A percentile compares a stretch with the other conserved stretches of the same genome.
These are phyloP conservation scores for Entomortierella chlamydospora DNA, from an alignment of 192 early-diverging fungal genomes.

Conservation along the genomic window DNA sequence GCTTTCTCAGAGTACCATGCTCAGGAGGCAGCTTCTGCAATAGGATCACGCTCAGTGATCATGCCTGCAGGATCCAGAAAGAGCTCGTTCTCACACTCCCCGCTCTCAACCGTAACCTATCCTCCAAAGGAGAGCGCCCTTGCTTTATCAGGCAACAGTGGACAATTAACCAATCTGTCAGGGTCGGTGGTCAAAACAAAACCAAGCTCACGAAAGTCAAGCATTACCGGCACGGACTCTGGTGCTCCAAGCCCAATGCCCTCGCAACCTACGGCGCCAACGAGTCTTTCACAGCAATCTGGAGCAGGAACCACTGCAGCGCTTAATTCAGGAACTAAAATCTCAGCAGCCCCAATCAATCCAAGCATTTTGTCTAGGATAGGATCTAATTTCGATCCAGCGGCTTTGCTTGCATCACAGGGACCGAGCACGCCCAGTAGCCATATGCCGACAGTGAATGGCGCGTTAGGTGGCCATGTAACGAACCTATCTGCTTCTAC, in stretches of 20 bases:
- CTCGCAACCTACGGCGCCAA: not conserved
- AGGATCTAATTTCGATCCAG: constrained; percentile 50
- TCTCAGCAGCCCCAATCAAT: constrained; percentile 16
- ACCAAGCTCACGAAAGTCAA: constrained; percentile 29
- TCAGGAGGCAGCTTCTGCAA: not conserved
- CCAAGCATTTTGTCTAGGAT: constrained; percentile 48
- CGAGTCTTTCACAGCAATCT: constrained; percentile 1
- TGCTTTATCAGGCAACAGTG: not conserved
- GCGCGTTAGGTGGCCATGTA: not conserved
- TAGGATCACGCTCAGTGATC: not conserved
- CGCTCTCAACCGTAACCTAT: constrained; percentile 33
- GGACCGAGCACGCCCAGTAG: not conserved
- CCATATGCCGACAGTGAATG: not conserved
- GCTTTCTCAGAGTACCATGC: constrained; percentile 9
- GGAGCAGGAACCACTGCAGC: not conserved
- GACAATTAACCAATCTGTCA: not conserved
- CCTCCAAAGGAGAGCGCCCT: constrained; percentile 18
- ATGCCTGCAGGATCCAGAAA: constrained; percentile 29
- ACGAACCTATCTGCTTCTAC: not conserved
- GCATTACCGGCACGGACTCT: constrained; percentile 1
- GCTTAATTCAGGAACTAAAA: not conserved
- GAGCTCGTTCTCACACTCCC: constrained; percentile 41
- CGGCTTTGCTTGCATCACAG: constrained; percentile 28
- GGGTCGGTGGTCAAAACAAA: constrained; percentile 2
- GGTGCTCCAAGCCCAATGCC: not conserved